phyloP scores from a whole-genome alignment of 176 grass and related monocot genomes.

The Bothriochloa decipiens region DNA sequence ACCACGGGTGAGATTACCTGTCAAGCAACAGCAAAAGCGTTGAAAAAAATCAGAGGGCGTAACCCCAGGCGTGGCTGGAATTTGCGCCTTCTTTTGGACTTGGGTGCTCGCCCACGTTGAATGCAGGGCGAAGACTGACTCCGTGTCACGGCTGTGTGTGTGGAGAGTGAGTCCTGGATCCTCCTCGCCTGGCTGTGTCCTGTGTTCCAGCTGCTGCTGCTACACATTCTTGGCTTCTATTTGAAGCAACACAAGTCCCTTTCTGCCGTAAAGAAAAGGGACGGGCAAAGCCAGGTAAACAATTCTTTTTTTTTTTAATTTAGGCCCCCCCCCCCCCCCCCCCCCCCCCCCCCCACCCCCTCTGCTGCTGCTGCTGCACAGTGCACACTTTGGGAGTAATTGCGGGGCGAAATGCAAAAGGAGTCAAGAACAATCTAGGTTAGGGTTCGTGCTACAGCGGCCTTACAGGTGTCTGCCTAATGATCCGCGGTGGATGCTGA shows the following conservation, averaged over 20 bases:
- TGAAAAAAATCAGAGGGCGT: neutral
- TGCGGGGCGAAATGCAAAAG: neutral
- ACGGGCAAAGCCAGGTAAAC: neutral
- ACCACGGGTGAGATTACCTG: neutral
- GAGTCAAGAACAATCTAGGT: neutral
- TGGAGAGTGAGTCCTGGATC: neutral
- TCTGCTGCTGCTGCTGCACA: too few relatives aligned
- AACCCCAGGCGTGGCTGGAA: neutral
- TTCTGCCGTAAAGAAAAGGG: slow-evolving; percentile 43
- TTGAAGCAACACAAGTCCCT: slow-evolving; percentile 42
- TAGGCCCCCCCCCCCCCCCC: too few relatives aligned
- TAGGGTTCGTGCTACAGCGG: neutral
- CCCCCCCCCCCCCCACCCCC: too few relatives aligned
- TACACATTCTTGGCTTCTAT: slow-evolving; percentile 46
- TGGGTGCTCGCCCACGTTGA: slow-evolving; percentile 24
- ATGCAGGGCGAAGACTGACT: neutral
- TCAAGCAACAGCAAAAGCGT: neutral
- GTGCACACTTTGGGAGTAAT: neutral
- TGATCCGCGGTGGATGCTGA: neutral
- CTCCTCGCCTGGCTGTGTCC: too few relatives aligned
- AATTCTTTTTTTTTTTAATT: neutral
- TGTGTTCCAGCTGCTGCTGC: neutral
- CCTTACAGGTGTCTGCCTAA: slow-evolving; percentile 12
- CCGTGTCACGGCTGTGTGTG: neutral
- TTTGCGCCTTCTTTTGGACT: slow-evolving; percentile 42